Evolutionary conservation across 495 filamentous ascomycete species (phyloP).

Genomic region (Rusavskia elegans): DNA sequence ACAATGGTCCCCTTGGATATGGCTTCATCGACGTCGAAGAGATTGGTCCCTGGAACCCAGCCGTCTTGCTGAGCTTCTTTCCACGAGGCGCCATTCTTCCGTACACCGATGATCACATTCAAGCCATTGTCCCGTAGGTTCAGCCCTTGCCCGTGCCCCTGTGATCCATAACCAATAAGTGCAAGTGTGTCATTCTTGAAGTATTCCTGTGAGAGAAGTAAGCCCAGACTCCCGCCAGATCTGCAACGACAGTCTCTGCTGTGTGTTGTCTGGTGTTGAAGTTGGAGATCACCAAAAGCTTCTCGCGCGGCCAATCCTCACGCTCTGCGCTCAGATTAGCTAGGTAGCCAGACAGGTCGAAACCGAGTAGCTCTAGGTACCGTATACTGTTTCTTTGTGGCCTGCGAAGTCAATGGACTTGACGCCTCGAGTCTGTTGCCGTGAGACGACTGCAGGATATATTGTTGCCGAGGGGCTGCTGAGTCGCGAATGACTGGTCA

Average conservation of each 20-base stretch:
- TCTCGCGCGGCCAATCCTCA: conserved; percentile 94
- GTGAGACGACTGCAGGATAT: conserved; percentile 30
- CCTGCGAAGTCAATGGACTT: conserved; percentile 95
- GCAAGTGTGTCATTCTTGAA: conserved; percentile 99
- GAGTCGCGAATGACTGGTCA: conserved; percentile 14
- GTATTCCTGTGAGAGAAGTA: conserved; percentile 53
- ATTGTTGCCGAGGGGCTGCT: conserved; percentile 28
- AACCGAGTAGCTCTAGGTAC: conserved; percentile 22
- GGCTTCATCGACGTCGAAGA: conserved; percentile 93
- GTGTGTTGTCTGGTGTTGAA: neutral
- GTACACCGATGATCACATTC: conserved; percentile 95
- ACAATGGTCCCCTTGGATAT: conserved; percentile 85
- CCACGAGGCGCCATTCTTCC: conserved; percentile 96
- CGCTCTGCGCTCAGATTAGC: conserved; percentile 45
- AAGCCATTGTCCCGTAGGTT: conserved; percentile 98
- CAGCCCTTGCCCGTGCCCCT: conserved; percentile 96
- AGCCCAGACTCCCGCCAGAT: conserved; percentile 1
- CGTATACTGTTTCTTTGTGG: conserved; percentile 79
- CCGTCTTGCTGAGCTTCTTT: conserved; percentile 92
- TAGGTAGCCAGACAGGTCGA: too few species aligned
- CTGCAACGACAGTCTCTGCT: neutral
- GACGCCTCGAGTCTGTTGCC: conserved; percentile 57
- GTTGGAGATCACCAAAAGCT: conserved; percentile 58
- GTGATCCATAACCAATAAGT: conserved; percentile 97
- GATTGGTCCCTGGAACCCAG: conserved; percentile 95